phyloP scores from a whole-genome alignment of 2,329 filamentous ascomycete species.

The Coniochaeta prunicola region DNA sequence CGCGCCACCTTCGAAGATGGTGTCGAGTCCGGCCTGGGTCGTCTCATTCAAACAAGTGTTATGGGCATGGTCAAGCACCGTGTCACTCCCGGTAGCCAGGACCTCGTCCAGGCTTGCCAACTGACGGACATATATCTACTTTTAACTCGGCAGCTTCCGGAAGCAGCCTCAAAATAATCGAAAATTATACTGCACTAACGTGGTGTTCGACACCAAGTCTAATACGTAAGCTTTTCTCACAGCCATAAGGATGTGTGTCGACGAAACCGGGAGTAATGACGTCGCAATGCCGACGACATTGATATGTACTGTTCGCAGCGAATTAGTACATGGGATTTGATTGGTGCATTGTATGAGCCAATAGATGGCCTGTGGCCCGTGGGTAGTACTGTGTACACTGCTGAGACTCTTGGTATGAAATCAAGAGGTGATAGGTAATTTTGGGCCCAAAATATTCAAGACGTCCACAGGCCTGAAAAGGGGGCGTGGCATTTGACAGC shows the following conservation, averaged over 20 bases:
- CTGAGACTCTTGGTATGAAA: no score
- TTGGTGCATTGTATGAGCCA: no score
- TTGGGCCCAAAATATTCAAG: no score
- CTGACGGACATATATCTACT: constrained; percentile 26
- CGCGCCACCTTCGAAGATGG: constrained; percentile 38
- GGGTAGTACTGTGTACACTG: no score
- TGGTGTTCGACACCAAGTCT: constrained; percentile 30
- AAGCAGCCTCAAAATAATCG: no score
- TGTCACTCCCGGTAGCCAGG: constrained; percentile 46
- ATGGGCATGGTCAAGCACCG: constrained; percentile 44
- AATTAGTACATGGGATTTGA: no score
- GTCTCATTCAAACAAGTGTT: constrained; percentile 36
- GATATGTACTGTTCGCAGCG: constrained; percentile 18
- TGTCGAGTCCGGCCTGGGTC: constrained; percentile 35
- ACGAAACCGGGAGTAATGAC: constrained; percentile 50
- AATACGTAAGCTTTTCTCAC: constrained; percentile 50
- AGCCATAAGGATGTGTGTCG: constrained; percentile 48
- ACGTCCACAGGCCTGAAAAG: no score
- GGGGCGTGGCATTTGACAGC: no score
- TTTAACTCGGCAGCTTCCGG: no score
- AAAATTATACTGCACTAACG: no score
- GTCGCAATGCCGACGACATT: constrained; percentile 42
- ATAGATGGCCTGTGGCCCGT: no score
- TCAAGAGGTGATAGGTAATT: no score
- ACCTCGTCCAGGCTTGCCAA: constrained; percentile 40